phyloP scores from a whole-genome alignment of 78 protist species.

The Dictyostelium intermedium region DNA sequence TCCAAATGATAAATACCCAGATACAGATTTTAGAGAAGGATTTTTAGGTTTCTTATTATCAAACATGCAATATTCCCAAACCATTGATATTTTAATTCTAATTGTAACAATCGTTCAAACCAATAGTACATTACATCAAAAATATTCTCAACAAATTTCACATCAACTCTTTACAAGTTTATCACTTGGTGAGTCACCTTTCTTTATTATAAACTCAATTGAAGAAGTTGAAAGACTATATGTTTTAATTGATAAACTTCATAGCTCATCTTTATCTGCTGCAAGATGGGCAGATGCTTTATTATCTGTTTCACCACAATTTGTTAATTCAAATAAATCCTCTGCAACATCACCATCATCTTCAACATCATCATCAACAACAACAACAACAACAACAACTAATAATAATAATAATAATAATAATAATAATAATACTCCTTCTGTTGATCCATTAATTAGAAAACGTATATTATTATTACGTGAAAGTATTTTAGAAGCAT shows the following conservation, averaged over 20 bases:
- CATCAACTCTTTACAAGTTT: constrained; percentile 5
- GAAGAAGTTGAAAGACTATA: constrained; percentile 37
- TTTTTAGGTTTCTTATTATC: constrained; percentile 16
- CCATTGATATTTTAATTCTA: constrained; percentile 23
- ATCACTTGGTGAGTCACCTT: constrained; percentile 48
- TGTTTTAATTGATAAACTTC: constrained; percentile 34
- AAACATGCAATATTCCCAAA: constrained; percentile 17
- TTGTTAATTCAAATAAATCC: background rate
- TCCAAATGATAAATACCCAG: constrained; percentile 61
- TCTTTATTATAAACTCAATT: constrained; percentile 36
- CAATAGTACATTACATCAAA: constrained; percentile 27
- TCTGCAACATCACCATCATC: background rate
- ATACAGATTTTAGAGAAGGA: constrained; percentile 48
- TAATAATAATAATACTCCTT: background rate
- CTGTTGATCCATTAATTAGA: constrained; percentile 27
- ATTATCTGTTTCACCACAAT: constrained; percentile 54
- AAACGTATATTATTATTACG: constrained; percentile 19
- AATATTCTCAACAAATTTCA: constrained; percentile 34
- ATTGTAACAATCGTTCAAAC: background rate
- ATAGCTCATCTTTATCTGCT: constrained; percentile 17
- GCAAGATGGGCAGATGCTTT: constrained; percentile 75
- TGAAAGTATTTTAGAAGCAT: constrained; percentile 44
- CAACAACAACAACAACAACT: background rate
- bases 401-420: background rate
- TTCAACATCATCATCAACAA: background rate